Evolutionary conservation across 164 flowering plant genomes (phyloP).

Genomic region (Houttuynia cordata): DNA sequence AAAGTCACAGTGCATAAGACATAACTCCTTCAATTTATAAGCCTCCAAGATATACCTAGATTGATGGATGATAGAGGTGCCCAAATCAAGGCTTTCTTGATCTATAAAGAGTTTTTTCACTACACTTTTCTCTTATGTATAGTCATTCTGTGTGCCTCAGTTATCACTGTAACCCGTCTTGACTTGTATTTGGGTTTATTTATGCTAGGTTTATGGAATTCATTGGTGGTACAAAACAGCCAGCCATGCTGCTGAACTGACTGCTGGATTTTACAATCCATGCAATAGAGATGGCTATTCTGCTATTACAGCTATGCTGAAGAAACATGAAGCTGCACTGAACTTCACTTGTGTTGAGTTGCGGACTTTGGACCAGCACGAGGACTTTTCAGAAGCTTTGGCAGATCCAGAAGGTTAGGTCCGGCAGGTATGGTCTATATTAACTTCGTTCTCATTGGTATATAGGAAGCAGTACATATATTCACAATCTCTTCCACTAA

Average conservation of each 20-base stretch:
- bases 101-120: too few relatives aligned
- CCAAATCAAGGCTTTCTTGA: too few relatives aligned
- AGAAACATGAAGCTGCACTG: constrained; percentile 64
- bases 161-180: neutral
- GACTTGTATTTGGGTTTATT: constrained; percentile 12
- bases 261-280: constrained; percentile 86
- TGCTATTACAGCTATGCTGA: constrained; percentile 52
- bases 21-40: too few relatives aligned
- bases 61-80: too few relatives aligned
- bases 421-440: constrained; percentile 57
- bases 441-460: neutral
- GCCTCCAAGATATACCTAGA: too few relatives aligned
- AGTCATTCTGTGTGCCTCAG: neutral
- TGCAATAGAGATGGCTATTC: constrained; percentile 89
- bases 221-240: constrained; percentile 98
- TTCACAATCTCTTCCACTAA: neutral
- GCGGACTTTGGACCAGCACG: constrained; percentile 44
- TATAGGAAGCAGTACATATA: neutral
- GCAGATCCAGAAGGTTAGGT: constrained; percentile 78
- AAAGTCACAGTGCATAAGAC: too few relatives aligned
- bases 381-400: constrained; percentile 49
- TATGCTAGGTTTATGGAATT: constrained; percentile 63
- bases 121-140: too few relatives aligned
- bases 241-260: constrained; percentile 90
- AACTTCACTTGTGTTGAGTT: constrained; percentile 55